Base-by-base conservation (phyloP, 768 basidiomycete genomes). In the Nidula microcarpa region DNA sequence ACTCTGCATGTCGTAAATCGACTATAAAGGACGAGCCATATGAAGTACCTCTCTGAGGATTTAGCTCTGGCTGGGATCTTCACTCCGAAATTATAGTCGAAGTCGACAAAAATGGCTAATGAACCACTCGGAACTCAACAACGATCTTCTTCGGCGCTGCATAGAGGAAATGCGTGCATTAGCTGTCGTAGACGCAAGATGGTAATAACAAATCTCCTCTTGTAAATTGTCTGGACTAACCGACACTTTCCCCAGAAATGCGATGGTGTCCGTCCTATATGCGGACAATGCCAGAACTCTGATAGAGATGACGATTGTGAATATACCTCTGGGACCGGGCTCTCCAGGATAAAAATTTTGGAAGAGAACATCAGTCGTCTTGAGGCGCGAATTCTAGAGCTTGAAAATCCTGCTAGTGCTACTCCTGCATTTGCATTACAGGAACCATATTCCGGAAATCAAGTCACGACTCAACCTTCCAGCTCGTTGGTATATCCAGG, bases 221-320 rank as follows among this genome's bases (percentile, higher is more conserved):
- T 3, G 10, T n/a, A 2, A 16, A 10, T 32, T 10, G 11, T n/a
- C 16, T 8, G 16, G 34, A 11, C 30, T 47, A 16, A 32, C 16
- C n/a, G 32, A 16, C 32, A 35, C 37, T 18, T 18, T 46, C 4
- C 4, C 23, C 53, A 85, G 83, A 73, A 73, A 65, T 85, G 84
- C 49, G 82, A 85, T 59, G 81, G 82, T 1, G 63, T 57, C 4
- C 74, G 70, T 18, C 84, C 84, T 0, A 62, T 77, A 2, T 86
- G 84, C 51, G 71, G 73, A 0, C 81, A 75, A 57, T 86, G 84
- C 59, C 58, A 67, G 5, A 67, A 74, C 8, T 73, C 73, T 1
- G 70, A 75, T 53, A 68, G 78, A n/a, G 59, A 62, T 0, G 80
- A 80, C 6, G 84, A 85, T 55, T 86, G 84, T 55, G 82, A 86